Evolutionary conservation across 1,284 basidiomycete species (phyloP), one percentile per base, ranked within the genome.

Genomic region (Vanrija sp.): DNA sequence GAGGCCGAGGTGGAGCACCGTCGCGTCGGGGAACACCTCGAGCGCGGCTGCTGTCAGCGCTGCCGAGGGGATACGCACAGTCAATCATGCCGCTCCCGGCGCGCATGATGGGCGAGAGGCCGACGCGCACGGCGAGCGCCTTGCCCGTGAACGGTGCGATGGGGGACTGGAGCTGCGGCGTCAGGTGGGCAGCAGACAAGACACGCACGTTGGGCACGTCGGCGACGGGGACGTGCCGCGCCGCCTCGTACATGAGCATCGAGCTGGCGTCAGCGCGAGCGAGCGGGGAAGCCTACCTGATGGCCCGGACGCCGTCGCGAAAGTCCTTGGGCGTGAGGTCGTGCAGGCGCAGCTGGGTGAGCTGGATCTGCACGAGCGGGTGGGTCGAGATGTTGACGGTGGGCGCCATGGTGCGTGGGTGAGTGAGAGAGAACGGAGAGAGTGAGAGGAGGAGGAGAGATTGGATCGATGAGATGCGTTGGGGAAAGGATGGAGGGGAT

Each of bases 11-110:
- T 96, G 92, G 61, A 93, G 90, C 2, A 95, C 89, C 2, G 86
- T 84, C 2, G 93, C 92, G 47, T 80, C 87, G 75, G 90, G 91
- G 71, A 92, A 89, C 41, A 92, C 78, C 49, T 83, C 82, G 57
- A 93, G 78, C 68, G 94, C 72, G n/a, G 78, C 77, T 77, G 59
- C 5, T 31, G 39, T 20, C 4, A 15, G 3, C 18, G 37, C 15
- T 46, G 15, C 0, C 4, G 4, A n/a, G n/a, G n/a, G n/a, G n/a
- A n/a, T n/a, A 63, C 74, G 41, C 71, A 57, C 88, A 84, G 63
- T 96, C 91, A 0, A 88, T 84, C 89, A 98, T 93, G n/a, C 91
- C 91, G 53, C 94, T 78, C 19, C 94, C 94, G 15, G 94, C 94
- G 47, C 94, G 85, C 52, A 98, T 78, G 66, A 98, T 90, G 31